Evolutionary conservation across 208 protist genomes (phyloP), one percentile per base, ranked within the genome.

Genomic region (Blechomonas ayalai): DNA sequence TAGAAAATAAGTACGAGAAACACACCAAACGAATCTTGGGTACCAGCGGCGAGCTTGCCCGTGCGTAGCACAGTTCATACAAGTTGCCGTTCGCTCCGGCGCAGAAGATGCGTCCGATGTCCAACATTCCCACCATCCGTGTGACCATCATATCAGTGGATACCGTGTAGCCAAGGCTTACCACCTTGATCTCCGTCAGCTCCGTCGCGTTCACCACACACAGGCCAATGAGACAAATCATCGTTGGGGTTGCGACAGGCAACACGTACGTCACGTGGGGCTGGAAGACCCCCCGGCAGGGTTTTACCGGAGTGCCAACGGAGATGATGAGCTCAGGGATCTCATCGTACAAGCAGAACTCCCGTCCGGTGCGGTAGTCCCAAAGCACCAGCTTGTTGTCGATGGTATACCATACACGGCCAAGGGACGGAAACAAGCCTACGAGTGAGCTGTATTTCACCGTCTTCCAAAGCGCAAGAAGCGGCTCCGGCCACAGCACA

Each of bases 351-450:
- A 84, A 45, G n/a, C 64, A 62, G 42, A 90, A 85, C 61, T 95
- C 77, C 10, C 67, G 64, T 6, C 71, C 74, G 9, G 70, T 69
- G 26, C 76, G 65, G 59, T 79, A 95, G 46, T 91, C 78, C 80
- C 86, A 95, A 12, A 91, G 46, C 12, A 90, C 50, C 2, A 95
- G 45, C 50, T 82, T 67, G 63, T 90, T 87, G 59, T 95, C 86
- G 5, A 86, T 73, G 7, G 78, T 85, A 47, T 91, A 72, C 81
- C 82, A 95, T n/a, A 73, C 77, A 18, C 86, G 79, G 10, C 60
- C 80, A 10, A 95, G 42, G 9, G 46, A 36, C 22, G 81, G 59
- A 51, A 95, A 95, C 15, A 91, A 50, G 40, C 86, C 86, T 20
- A 77, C 67, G 19, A 82, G 61, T 12, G 77, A 88, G 51, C 66